phyloP scores from a whole-genome alignment of 768 basidiomycete genomes.

The Trametes cingulata region DNA sequence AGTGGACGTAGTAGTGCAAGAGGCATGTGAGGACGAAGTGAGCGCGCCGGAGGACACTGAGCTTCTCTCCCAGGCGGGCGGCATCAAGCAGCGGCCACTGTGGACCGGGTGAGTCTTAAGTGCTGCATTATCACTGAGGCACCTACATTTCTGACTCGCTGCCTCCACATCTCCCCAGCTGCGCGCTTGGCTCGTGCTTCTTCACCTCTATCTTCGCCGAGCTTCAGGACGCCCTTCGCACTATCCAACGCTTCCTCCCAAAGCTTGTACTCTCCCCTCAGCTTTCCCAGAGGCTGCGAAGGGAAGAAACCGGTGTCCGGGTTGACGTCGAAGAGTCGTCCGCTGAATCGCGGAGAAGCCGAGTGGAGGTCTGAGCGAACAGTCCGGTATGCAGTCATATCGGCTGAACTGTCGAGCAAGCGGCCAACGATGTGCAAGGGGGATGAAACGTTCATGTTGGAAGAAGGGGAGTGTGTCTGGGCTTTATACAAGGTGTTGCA shows the following conservation, averaged over 20 bases:
- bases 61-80: conserved; percentile 49
- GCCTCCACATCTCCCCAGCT: conserved; percentile 70
- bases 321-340: conserved; percentile 51
- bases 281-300: conserved; percentile 53
- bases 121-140: background rate
- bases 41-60: conserved; percentile 74
- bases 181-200: conserved; percentile 49
- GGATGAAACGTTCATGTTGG: conserved; percentile 25
- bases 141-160: conserved; percentile 62
- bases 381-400: conserved; percentile 2
- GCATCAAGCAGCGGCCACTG: conserved; percentile 76
- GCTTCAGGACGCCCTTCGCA: conserved; percentile 53
- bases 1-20: conserved; percentile 89
- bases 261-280: conserved; percentile 52
- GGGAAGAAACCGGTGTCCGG: conserved; percentile 86
- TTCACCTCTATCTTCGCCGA: conserved; percentile 57
- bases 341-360: conserved; percentile 12
- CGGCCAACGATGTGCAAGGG: conserved; percentile 26
- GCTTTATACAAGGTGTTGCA: background rate
- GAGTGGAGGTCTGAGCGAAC: background rate
- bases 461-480: background rate
- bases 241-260: conserved; percentile 73
- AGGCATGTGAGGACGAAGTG: conserved; percentile 90
- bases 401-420: conserved; percentile 10
- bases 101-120: conserved; percentile 7